Base-by-base conservation (phyloP, 1,139 yeast genomes). In the Pichia sp. region DNA sequence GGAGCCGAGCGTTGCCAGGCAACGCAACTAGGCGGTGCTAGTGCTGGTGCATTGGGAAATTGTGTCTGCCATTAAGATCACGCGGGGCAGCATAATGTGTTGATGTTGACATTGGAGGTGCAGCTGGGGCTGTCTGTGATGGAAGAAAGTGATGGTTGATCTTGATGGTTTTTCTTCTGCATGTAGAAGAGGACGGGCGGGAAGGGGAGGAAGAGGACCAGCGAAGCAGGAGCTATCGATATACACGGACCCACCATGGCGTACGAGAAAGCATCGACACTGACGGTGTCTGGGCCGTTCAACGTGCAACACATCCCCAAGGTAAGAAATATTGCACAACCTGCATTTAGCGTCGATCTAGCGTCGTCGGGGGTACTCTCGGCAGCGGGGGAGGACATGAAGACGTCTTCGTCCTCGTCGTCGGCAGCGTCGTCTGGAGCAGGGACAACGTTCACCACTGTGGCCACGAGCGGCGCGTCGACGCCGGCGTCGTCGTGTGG, bases 221-320 rank as follows among this genome's bases (percentile, higher is more conserved):
- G 26, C 26, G 26, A 23, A 23, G 26, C 26, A 23, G 26, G 26
- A 23, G 26, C 26, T 32, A 32, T 8, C 36, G 13, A 13, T 32
- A 32, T 8, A 32, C 10, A 13, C 36, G 13, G 36, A 10, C 13
- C 41, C n/a, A 15, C 41, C 19, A 36, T 36, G 41, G 41, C 41
- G 41, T n/a, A 36, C 41, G 41, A 36, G 16, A 36, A 15, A 36
- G 41, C 41, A 11, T n/a, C 41, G 16, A 15, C 41, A 6, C 16
- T 45, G 4, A 6, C 50, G 6, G 56, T 61, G 1, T 62, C 64
- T 0, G 58, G 57, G 4, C 64, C 64, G 2, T 60, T 62, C 52
- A 60, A 61, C 40, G 57, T 62, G 10, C 62, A 59, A 11, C 61
- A 61, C 31, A 56, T 50, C 11, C 56, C 63, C 8, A 56, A 54